A percentile compares a stretch with the other conserved stretches of the same genome.
These are phyloP conservation scores for Pythium coloratum DNA, from an alignment of 352 stramenopile genomes.

Conservation along the genomic window DNA sequence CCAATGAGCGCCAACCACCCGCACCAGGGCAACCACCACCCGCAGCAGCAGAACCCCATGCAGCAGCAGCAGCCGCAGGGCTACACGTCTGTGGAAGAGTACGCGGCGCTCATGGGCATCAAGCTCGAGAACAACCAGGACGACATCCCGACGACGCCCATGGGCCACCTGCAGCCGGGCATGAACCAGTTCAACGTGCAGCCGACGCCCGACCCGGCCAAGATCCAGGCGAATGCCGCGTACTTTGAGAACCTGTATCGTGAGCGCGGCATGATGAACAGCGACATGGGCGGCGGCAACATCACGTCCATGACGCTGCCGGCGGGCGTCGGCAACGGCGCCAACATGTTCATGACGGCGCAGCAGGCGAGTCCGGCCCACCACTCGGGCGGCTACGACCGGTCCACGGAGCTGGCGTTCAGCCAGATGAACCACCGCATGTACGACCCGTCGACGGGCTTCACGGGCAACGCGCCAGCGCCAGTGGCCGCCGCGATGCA, in stretches of 20 bases:
- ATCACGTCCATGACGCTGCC: constrained; percentile 26
- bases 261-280: constrained; percentile 44
- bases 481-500: constrained; percentile 41
- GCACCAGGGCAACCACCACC: constrained; percentile 15
- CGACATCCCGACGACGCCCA: constrained; percentile 31
- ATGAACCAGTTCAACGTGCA: constrained; percentile 40
- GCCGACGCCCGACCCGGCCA: constrained; percentile 43
- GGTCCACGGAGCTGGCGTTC: constrained; percentile 58
- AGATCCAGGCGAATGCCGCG: constrained; percentile 79
- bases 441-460: constrained; percentile 67
- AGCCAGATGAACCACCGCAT: constrained; percentile 62
- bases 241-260: constrained; percentile 83
- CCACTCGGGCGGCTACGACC: constrained; percentile 38
- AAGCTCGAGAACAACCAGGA: constrained; percentile 67
- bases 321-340: constrained; percentile 55
- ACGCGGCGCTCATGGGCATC: constrained; percentile 81
- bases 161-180: constrained; percentile 32
- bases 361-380: constrained; percentile 27
- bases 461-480: constrained; percentile 26
- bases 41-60: constrained; percentile 27
- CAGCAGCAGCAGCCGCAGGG: constrained; percentile 23
- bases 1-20: constrained; percentile 16
- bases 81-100: constrained; percentile 70
- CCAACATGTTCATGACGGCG: constrained; percentile 50
- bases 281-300: constrained; percentile 27